These are phyloP conservation scores for Eucalyptus marginata DNA, from an alignment of 345 rosid species.

Conservation along the genomic window DNA sequence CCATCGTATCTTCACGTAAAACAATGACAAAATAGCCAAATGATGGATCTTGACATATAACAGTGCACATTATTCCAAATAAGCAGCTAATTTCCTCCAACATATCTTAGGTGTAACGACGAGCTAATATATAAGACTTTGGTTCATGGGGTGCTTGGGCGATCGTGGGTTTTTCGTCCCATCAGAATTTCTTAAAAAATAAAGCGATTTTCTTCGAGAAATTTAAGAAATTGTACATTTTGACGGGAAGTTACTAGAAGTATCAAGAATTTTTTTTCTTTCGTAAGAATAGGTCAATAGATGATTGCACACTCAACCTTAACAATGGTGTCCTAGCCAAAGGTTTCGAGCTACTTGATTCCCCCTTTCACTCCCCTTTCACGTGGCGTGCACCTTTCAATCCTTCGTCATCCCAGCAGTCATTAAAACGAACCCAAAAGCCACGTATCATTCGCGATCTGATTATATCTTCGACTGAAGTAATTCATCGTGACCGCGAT, in stretches of 20 bases:
- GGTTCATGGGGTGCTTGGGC: not conserved
- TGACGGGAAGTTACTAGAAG: not conserved
- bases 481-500: not conserved
- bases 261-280: not conserved
- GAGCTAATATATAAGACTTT: too few species aligned
- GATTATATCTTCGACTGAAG: not conserved
- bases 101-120: too few species aligned
- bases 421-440: not conserved
- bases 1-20: not conserved
- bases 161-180: not conserved
- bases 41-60: not conserved
- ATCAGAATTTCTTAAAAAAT: not conserved
- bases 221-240: not conserved
- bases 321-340: not conserved
- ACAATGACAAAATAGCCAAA: not conserved
- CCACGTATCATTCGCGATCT: not conserved
- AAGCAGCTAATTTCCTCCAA: not conserved
- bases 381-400: not conserved
- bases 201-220: not conserved
- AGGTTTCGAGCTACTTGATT: not conserved
- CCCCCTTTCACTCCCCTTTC: not conserved
- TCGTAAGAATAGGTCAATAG: not conserved
- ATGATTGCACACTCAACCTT: not conserved
- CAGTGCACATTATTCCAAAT: not conserved
- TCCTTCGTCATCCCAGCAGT: not conserved